Evolutionary conservation across 768 basidiomycete species (phyloP).

Genomic region (Tricholoma matsutake): DNA sequence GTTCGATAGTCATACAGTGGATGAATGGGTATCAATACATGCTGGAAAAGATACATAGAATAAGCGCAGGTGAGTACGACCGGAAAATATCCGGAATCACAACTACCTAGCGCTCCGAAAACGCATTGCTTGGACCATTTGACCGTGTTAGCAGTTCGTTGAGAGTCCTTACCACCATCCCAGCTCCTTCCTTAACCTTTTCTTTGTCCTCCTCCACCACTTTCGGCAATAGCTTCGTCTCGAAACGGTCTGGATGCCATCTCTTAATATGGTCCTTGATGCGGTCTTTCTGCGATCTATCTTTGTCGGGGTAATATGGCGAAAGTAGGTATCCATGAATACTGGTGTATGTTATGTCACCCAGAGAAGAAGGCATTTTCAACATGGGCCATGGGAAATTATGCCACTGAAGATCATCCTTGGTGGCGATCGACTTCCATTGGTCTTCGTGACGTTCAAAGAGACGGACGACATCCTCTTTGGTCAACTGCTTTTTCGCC

Average conservation of each 20-base stretch:
- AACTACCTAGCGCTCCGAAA: constrained; percentile 23
- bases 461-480: constrained; percentile 52
- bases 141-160: constrained; percentile 64
- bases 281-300: constrained; percentile 64
- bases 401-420: constrained; percentile 53
- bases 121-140: constrained; percentile 34
- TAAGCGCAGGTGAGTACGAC: constrained; percentile 12
- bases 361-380: constrained; percentile 50
- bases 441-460: constrained; percentile 62
- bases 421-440: constrained; percentile 48
- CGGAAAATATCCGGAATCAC: constrained; percentile 1
- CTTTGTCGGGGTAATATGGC: constrained; percentile 48
- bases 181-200: constrained; percentile 69
- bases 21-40: constrained; percentile 28
- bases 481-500: constrained; percentile 49
- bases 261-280: constrained; percentile 70
- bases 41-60: constrained; percentile 22
- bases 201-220: constrained; percentile 63
- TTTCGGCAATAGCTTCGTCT: constrained; percentile 62
- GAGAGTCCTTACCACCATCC: constrained; percentile 64
- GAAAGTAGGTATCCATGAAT: constrained; percentile 64
- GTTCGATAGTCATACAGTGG: constrained; percentile 26
- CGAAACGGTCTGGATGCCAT: constrained; percentile 86
- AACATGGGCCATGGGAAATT: constrained; percentile 77
- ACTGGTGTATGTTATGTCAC: constrained; percentile 55